Evolutionary conservation across 2,329 filamentous ascomycete genomes (phyloP), one percentile per base, ranked within the genome.

Genomic region (Cladosporium sphaerospermum): DNA sequence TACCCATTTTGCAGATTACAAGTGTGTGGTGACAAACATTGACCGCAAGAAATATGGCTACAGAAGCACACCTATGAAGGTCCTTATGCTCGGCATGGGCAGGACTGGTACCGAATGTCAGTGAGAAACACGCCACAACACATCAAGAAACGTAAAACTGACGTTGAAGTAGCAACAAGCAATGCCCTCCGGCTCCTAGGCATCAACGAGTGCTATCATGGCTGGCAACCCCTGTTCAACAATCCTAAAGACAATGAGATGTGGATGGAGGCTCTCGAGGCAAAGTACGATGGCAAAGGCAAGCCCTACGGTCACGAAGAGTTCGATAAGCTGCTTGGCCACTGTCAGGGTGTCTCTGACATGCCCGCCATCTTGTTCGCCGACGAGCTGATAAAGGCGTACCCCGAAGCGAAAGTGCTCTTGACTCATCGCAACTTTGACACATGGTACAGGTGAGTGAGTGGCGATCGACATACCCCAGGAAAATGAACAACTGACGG

Each of bases 121-220:
- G 47, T 37, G 19, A 42, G 34, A 37, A 11, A 9, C 34, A 23
- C 23, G 23, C 23, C 23, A 23, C 23, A 23, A 23, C 23, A 23
- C 7, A 7, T 23, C 23, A 23, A 23, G 23, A 23, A 11, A 9
- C 34, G 34, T 37, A 4, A 37, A 11, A 37, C n/a, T 37, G 9
- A 11, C 9, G 10, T 28, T 13, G 18, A 1, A 18, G 23, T 48
- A 49, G 47, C 47, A 14, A 55, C 59, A 19, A 49, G 56, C 7
- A 53, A 54, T 39, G 83, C 83, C 16, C 75, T 86, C 64, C 76
- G 81, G 60, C 72, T 79, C 58, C 75, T 86, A 16, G 82, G 82
- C 52, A 84, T 82, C 64, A 71, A 77, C 59, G 79, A 83, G 63
- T 81, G 78, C 40, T 85, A 86, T 73, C 83, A 86, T 71, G 84